Evolutionary conservation across 2,329 filamentous ascomycete species (phyloP), one percentile per base, ranked within the genome.

Genomic region (Knoxdaviesia proteae): DNA sequence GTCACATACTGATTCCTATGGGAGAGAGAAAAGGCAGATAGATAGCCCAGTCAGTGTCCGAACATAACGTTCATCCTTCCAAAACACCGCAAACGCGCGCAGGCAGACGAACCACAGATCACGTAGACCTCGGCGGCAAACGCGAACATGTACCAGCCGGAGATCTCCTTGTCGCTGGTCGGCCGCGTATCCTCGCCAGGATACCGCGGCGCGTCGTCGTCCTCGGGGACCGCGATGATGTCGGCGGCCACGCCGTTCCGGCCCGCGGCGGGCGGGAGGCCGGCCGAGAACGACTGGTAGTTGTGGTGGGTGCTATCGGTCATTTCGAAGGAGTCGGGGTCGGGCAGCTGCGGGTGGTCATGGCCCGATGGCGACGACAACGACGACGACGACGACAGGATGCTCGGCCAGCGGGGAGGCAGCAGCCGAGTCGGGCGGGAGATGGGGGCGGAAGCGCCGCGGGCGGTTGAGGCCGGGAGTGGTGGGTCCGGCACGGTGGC

Each of bases 61-160:
- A 32, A 34, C 20, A 34, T 20, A 10, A 8, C 11, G 6, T 39
- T 39, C 7, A 6, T 10, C 35, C 11, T 9, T 38, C 9, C 30
- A 32, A 36, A 39, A 20, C n/a, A 29, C 11, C 39, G 31, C 30
- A 41, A 36, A 20, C 5, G 20, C 20, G 10, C 36, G 46, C 40
- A 33, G 32, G 11, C 32, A 37, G 43, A 63, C 76, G 56, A 58
- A 83, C 87, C 61, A 58, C 90, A 96, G 44, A 96, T 83, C 10
- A 92, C 84, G 58, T 94, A 96, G 43, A 92, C 88, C 63, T 98
- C 90, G 20, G 88, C 86, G 30, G 90, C 90, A 68, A 93, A 96
- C 37, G 82, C 82, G 64, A 96, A 96, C 57, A 80, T 80, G 61
- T 96, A 98, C 83, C 92, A 98, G 51, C 88, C 90, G 36, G 77